Percentiles rank a stretch among this genome's conserved stretches.
phyloP scores from a whole-genome alignment of 768 basidiomycete genomes.

The Harrya chromipes region DNA sequence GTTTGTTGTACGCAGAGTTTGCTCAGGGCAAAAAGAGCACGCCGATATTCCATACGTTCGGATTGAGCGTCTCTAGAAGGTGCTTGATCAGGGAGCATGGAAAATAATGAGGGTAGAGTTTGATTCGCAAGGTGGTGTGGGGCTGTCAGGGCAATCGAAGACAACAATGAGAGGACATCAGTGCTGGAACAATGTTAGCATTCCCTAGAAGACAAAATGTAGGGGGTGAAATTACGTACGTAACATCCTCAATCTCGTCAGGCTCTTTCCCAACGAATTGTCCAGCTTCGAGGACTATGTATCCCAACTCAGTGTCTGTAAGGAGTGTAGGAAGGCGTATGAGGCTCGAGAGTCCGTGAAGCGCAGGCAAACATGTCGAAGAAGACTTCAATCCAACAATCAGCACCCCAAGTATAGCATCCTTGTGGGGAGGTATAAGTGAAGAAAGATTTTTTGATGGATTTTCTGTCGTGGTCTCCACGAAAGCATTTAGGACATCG shows the following conservation, averaged over 20 bases:
- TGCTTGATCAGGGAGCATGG: slow-evolving; percentile 64
- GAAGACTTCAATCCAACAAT: slow-evolving; percentile 54
- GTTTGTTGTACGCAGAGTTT: slow-evolving; percentile 68
- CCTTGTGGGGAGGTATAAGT: slow-evolving; percentile 55
- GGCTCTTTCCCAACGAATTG: slow-evolving; percentile 53
- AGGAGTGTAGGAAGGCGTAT: slow-evolving; percentile 63
- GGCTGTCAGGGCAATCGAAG: slow-evolving; percentile 53
- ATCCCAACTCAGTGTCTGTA: slow-evolving; percentile 70
- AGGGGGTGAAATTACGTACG: slow-evolving; percentile 28
- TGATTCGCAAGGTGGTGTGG: slow-evolving; percentile 66
- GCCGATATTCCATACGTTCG: slow-evolving; percentile 65
- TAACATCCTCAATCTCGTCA: slow-evolving; percentile 54
- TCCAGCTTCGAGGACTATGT: slow-evolving; percentile 72
- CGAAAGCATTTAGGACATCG: slow-evolving; percentile 54
- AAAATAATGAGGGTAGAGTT: slow-evolving; percentile 80
- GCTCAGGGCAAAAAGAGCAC: slow-evolving; percentile 63
- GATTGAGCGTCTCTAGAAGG: slow-evolving; percentile 50
- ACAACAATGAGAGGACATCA: slow-evolving; percentile 59
- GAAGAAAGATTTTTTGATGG: slow-evolving; percentile 29
- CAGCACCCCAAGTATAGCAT: slow-evolving; percentile 67
- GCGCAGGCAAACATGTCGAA: slow-evolving; percentile 52
- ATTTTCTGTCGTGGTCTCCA: not conserved
- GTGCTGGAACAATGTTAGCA: slow-evolving; percentile 39
- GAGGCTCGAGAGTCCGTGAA: slow-evolving; percentile 64
- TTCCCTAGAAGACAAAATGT: not conserved